A percentile compares a stretch with the other conserved stretches of the same genome.
phyloP scores from a whole-genome alignment of 345 rosid species.

The Cardamine occulta region DNA sequence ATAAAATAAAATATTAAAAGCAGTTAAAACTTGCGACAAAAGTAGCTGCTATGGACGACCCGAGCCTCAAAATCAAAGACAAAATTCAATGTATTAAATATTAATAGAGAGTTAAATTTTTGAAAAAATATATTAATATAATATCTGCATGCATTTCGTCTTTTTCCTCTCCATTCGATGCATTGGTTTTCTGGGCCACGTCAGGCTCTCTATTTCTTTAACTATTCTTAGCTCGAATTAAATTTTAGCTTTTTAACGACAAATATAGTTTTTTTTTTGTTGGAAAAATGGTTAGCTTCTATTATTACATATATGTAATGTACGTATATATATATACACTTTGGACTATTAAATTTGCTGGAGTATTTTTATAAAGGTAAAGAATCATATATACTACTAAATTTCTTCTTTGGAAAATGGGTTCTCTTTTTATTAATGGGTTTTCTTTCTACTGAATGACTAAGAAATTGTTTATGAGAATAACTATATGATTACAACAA shows the following conservation, averaged over 20 bases:
- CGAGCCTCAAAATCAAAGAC: constrained; percentile 21
- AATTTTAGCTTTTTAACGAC: background rate
- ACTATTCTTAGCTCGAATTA: background rate
- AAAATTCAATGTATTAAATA: constrained; percentile 8
- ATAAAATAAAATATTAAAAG: background rate
- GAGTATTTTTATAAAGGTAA: background rate
- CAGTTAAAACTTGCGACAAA: constrained; percentile 27
- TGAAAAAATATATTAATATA: background rate
- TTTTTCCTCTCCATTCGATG: constrained; percentile 27
- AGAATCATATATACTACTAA: background rate
- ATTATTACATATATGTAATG: background rate
- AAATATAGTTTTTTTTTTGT: background rate
- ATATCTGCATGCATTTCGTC: constrained; percentile 39
- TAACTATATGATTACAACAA: background rate
- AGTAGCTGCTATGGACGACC: constrained; percentile 19
- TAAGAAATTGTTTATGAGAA: background rate
- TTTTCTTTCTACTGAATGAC: background rate
- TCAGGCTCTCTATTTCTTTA: constrained; percentile 15
- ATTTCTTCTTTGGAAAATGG: background rate
- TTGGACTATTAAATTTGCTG: background rate
- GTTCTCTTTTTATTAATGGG: background rate
- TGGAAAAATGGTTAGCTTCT: background rate
- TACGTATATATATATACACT: background rate
- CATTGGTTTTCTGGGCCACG: constrained; percentile 10
- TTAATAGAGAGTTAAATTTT: background rate